A percentile compares a stretch with the other conserved stretches of the same genome.
Evolutionary conservation across 495 filamentous ascomycete species (phyloP).

Genomic region (Margaritispora aquatica): DNA sequence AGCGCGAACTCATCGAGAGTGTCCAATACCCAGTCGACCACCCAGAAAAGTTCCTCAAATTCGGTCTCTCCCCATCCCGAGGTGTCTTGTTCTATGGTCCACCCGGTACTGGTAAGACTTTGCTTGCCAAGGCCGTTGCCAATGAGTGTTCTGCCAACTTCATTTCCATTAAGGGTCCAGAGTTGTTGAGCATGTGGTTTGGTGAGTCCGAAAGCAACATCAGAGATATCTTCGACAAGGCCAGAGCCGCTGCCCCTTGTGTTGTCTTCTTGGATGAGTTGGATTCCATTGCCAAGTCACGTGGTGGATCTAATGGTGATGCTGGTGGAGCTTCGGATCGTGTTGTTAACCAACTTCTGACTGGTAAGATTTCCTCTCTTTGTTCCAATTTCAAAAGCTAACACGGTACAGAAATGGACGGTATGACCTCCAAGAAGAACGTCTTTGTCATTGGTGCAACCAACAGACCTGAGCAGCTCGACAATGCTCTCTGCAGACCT

Average conservation of each 20-base stretch:
- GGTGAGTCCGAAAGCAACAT: conserved; percentile 99
- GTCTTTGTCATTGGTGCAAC: conserved; percentile 99
- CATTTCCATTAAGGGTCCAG: conserved; percentile 97
- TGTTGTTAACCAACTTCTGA: conserved; percentile 99
- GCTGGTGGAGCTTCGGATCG: conserved; percentile 97
- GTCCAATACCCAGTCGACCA: conserved; percentile 99
- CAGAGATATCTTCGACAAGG: conserved; percentile 99
- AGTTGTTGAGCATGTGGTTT: conserved; percentile 99
- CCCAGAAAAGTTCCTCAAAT: conserved; percentile 99
- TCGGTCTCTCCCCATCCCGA: conserved; percentile 93
- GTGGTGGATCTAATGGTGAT: conserved; percentile 95
- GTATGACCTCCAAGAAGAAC: conserved; percentile 99
- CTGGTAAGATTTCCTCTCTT: conserved; percentile 55
- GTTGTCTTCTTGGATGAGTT: conserved; percentile 98
- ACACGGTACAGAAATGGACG: conserved; percentile 79
- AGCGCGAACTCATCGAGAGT: conserved; percentile 98
- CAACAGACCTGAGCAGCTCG: conserved; percentile 96
- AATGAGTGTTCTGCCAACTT: conserved; percentile 99
- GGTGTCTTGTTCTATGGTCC: conserved; percentile 99
- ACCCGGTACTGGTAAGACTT: conserved; percentile 98
- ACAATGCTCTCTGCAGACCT: conserved; percentile 94
- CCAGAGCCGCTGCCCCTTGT: conserved; percentile 94
- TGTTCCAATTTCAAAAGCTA: conserved; percentile 29
- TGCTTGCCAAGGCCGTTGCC: conserved; percentile 98
- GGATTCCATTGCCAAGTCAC: conserved; percentile 98